Evolutionary conservation across 331 rosid genomes (phyloP), one percentile per base, ranked within the genome.

Genomic region (Malus hybrid): DNA sequence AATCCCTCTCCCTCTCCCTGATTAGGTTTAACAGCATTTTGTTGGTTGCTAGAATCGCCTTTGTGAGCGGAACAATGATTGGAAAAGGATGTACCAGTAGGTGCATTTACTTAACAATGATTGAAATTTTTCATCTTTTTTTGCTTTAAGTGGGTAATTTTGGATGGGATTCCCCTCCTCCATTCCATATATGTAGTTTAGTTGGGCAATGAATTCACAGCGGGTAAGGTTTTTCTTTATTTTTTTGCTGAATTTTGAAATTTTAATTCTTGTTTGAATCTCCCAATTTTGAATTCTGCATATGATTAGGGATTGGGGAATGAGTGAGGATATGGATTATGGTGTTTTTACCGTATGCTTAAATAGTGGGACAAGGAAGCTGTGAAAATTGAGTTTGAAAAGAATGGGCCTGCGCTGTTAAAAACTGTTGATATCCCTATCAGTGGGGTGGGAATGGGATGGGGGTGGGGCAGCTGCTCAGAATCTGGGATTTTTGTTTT

Each of bases 321-420:
- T 7, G n/a, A 65, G 34, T 26, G 46, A 42, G 72, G 33, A 29
- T 48, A 61, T 6, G 24, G 44, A 44, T 22, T 70, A 44, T 70
- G 72, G 46, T 72, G 78, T 66, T 78, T 82, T 86, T 39, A 77
- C 77, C 72, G 64, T 69, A 58, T 72, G 68, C 42, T 66, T 58
- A 56, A 39, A 28, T 66, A 36, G 46, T 64, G 57, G 57, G 50
- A 70, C 20, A 71, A 26, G 84, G 74, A 66, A 69, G 78, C 29
- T 42, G 58, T 71, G 69, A 70, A 85, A 76, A 67, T 42, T 48
- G 71, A 78, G 79, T 50, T 66, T 80, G 39, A 62, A 70, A 76
- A 55, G 42, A 63, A 68, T 64, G 71, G 73, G 80, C 89, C 89
- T 82, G 77, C 56, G 81, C 87, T 78, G 87, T 84, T 78, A 75